These are phyloP conservation scores for Fallopia convolvulus DNA, from an alignment of 148 eudicot species.

Conservation along the genomic window DNA sequence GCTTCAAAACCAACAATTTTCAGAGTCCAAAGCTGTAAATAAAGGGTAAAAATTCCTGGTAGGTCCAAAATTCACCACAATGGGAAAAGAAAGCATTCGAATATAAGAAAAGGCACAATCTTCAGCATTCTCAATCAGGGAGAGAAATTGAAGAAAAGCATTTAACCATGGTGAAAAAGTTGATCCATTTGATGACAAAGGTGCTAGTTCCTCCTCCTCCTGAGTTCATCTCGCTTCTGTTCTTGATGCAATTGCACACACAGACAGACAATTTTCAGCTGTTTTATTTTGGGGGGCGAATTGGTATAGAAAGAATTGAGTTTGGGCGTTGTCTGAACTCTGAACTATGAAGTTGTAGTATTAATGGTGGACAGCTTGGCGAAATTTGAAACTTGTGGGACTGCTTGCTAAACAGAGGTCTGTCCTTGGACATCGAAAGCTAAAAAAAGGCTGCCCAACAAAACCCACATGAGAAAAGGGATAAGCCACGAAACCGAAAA, in stretches of 20 bases:
- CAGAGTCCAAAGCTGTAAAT: background rate
- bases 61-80: background rate
- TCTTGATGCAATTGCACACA: conserved; percentile 3
- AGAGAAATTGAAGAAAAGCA: background rate
- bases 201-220: conserved; percentile 63
- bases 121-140: background rate
- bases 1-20: background rate
- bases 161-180: conserved; percentile 73
- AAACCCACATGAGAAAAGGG: conserved; percentile 1
- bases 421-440: background rate
- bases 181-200: conserved; percentile 81
- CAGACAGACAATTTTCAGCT: background rate
- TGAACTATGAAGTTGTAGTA: background rate
- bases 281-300: background rate
- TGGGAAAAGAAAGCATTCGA: background rate
- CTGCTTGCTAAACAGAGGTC: background rate
- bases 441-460: background rate
- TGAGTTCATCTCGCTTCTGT: conserved; percentile 33
- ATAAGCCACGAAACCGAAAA: background rate
- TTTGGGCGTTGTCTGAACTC: background rate
- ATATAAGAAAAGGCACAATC: background rate
- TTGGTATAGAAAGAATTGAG: background rate
- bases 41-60: background rate
- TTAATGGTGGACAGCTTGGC: background rate
- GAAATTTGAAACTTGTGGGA: conserved; percentile 9